A percentile compares a stretch with the other conserved stretches of the same genome.
These are phyloP conservation scores for Penicillium steckii DNA, from an alignment of 495 filamentous ascomycete genomes.

Conservation along the genomic window DNA sequence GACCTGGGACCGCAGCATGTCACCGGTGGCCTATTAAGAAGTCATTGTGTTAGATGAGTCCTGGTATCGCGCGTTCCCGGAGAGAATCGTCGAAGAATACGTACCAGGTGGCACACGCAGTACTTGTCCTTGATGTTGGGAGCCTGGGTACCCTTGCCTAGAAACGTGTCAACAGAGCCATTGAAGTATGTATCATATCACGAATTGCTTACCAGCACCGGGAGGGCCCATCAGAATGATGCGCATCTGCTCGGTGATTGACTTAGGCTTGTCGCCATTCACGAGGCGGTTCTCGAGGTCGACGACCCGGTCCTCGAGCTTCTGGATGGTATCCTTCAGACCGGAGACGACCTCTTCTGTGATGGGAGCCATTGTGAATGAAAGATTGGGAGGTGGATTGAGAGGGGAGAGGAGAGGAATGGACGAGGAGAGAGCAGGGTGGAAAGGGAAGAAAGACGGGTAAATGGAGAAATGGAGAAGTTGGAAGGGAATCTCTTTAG, in stretches of 20 bases:
- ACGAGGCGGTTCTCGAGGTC: constrained; percentile 68
- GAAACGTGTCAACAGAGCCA: constrained; percentile 25
- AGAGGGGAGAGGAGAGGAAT: constrained; percentile 2
- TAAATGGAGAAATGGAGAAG: constrained; percentile 37
- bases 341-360: constrained; percentile 71
- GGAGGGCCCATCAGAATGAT: constrained; percentile 98
- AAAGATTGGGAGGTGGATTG: constrained; percentile 14
- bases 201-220: constrained; percentile 74
- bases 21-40: constrained; percentile 89
- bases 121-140: constrained; percentile 97
- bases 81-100: constrained; percentile 22
- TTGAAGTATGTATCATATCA: constrained; percentile 13
- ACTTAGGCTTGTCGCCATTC: constrained; percentile 52
- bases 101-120: constrained; percentile 93
- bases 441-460: constrained; percentile 25
- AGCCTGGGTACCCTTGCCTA: constrained; percentile 98
- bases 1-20: constrained; percentile 98
- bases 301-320: constrained; percentile 80
- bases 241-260: constrained; percentile 62
- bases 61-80: too few species aligned
- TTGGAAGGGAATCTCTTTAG: constrained; percentile 33
- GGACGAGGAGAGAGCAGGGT: constrained; percentile 20
- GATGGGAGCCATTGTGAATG: constrained; percentile 75
- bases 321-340: constrained; percentile 73
- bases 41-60: too few species aligned